Conservation (phyloP, 2,329 filamentous ascomycete species). For the Cordyceps pruinosa region DNA sequence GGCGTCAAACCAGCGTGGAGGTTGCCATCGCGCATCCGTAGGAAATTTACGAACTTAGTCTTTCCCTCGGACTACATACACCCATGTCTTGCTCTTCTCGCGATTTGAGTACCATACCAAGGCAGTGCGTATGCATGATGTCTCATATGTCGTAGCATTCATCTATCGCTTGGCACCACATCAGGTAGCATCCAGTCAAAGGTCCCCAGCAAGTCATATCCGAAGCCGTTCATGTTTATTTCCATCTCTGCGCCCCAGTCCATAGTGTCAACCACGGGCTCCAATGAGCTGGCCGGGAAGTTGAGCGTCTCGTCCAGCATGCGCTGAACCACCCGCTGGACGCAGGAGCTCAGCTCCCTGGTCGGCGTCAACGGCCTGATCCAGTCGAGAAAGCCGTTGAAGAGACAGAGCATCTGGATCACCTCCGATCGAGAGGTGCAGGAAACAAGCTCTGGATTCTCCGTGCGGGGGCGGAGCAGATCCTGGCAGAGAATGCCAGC, state of each 20-base stretch:
- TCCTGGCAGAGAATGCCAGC: not conserved
- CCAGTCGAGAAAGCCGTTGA: not conserved
- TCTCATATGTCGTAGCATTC: not conserved
- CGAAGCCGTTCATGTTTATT: not conserved
- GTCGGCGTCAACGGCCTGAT: not conserved
- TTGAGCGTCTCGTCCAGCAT: not conserved
- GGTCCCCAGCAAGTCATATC: not conserved
- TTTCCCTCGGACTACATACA: no score
- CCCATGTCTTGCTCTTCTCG: no score
- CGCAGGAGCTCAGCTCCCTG: not conserved
- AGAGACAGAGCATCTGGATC: not conserved
- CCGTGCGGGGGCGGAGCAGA: not conserved
- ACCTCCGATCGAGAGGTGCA: not conserved
- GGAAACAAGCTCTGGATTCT: not conserved
- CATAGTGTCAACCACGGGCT: not conserved
- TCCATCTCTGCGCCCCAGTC: not conserved
- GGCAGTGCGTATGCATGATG: not conserved
- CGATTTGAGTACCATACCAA: no score
- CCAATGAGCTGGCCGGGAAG: not conserved
- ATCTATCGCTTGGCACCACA: not conserved
- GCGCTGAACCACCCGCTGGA: not conserved
- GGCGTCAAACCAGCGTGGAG: not conserved
- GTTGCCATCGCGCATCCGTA: no score
- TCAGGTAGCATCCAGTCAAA: not conserved
- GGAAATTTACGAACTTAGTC: no score